Conservation (phyloP, 345 rosid genomes). For the Populus davidiana region DNA sequence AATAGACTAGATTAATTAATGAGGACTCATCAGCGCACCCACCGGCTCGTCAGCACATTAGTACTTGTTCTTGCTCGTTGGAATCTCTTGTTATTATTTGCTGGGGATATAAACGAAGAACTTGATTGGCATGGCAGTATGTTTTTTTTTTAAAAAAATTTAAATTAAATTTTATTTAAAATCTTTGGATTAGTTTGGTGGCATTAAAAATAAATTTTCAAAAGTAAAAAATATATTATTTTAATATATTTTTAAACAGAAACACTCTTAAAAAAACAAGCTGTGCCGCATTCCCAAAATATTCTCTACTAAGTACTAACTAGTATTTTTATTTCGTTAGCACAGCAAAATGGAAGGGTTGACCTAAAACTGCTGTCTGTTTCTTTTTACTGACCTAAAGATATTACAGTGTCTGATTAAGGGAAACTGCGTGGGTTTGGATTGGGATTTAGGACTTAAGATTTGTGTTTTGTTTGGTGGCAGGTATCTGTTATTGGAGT, state of each 20-base stretch:
- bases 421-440: constrained; percentile 17
- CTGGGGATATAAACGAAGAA: too few species aligned
- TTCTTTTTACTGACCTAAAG: neutral
- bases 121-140: too few species aligned
- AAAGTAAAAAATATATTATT: too few species aligned
- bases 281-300: too few species aligned
- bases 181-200: too few species aligned
- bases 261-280: too few species aligned
- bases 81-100: too few species aligned
- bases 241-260: too few species aligned
- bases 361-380: constrained; percentile 37
- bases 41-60: neutral
- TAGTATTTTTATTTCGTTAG: neutral
- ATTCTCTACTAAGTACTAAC: too few species aligned
- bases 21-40: neutral
- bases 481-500: constrained; percentile 27
- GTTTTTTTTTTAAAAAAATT: too few species aligned
- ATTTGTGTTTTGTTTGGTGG: constrained; percentile 1
- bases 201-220: too few species aligned
- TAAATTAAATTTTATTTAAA: too few species aligned
- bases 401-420: constrained; percentile 9
- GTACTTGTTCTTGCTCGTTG: neutral
- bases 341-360: constrained; percentile 23
- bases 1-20: constrained; percentile 7
- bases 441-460: constrained; percentile 10